Conservation (phyloP, 148 eudicot genomes). For the Cornus kousa region DNA sequence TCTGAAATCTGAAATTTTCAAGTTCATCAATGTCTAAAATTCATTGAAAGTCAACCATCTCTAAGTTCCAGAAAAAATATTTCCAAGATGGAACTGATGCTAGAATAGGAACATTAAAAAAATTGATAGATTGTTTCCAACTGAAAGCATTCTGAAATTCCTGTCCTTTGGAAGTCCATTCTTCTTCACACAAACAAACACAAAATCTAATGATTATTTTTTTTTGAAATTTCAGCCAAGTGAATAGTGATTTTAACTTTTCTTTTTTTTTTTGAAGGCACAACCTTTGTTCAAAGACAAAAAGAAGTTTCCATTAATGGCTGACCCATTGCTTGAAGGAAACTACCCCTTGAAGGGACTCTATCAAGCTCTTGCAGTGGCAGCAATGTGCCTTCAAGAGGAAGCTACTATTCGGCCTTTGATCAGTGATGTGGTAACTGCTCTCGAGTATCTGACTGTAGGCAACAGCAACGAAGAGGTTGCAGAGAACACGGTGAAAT, state of each 20-base stretch:
- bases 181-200: too few species aligned
- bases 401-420: slow-evolving; percentile 64
- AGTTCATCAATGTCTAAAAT: too few species aligned
- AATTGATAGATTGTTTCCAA: too few species aligned
- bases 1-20: too few species aligned
- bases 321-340: slow-evolving; percentile 65
- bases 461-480: slow-evolving; percentile 22
- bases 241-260: not conserved
- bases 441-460: slow-evolving; percentile 51
- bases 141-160: too few species aligned
- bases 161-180: too few species aligned
- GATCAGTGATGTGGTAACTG: slow-evolving; percentile 74
- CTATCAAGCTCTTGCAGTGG: slow-evolving; percentile 84
- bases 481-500: slow-evolving; percentile 7
- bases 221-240: not conserved
- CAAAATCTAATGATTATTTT: not conserved
- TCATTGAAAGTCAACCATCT: too few species aligned
- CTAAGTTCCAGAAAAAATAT: too few species aligned
- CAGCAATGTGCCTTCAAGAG: slow-evolving; percentile 93
- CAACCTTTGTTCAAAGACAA: slow-evolving; percentile 79
- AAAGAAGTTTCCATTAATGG: slow-evolving; percentile 67
- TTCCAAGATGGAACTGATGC: too few species aligned
- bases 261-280: slow-evolving; percentile 47
- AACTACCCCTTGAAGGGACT: slow-evolving; percentile 59
- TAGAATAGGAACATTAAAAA: too few species aligned